Evolutionary conservation across 2,329 filamentous ascomycete genomes (phyloP), one percentile per base, ranked within the genome.

Genomic region (Helotiales sp.): DNA sequence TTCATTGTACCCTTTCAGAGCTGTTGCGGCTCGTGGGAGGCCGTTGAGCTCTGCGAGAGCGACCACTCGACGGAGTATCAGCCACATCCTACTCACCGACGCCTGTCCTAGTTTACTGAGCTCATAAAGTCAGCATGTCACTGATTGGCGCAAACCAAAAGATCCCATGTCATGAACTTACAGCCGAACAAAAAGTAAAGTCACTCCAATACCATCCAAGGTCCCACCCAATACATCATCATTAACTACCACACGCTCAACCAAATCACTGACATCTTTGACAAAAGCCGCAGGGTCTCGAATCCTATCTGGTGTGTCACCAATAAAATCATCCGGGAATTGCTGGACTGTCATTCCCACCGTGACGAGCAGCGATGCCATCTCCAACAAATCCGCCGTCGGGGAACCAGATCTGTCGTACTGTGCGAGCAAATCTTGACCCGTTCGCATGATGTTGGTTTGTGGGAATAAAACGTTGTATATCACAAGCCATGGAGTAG

Each of bases 21-120:
- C 62, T 45, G 47, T 59, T 26, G 45, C 40, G 28, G 62, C 62
- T 24, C 62, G 54, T 22, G 62, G 62, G 28, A 64, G 30, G 7
- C 62, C 62, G n/a, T 59, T 64, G 40, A 64, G 47, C 26, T 64
- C 62, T 52, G 62, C 62, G 17, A 64, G 62, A 52, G 62, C 62
- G 32, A 60, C 47, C 7, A 64, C 28, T 24, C 62, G 62, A 24
- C 62, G 62, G 30, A 43, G 40, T 11, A 54, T 28, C 15, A 64
- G 24, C 62, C 62, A 64, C n/a, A 60, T 50, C 28, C 60, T 64
- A 24, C 43, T 58, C 43, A 64, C 55, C 52, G 40, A 22, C 22
- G 62, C 40, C 52, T 45, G 54, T 24, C 43, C 43, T 17, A 64
- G 40, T 20, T 64, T 64, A 43, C 5, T 2, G 8, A 43, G 8